Base-by-base conservation (phyloP, 805 yeast species). In the Zygosaccharomyces pseudorouxii region DNA sequence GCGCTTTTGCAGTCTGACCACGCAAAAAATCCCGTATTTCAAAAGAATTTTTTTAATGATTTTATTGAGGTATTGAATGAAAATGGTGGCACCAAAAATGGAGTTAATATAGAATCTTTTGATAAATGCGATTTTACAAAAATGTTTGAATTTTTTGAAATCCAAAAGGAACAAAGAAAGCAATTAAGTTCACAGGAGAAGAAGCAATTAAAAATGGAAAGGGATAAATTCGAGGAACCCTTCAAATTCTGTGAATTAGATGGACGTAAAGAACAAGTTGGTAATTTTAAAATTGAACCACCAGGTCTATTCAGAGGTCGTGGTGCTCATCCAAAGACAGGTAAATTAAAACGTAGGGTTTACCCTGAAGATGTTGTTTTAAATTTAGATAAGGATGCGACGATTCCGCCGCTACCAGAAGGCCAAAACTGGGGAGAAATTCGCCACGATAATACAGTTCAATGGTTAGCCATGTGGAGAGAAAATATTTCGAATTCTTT, bases 391-490 rank as follows among this genome's bases (percentile, higher is more conserved):
- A 74, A 76, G 55, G 87, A 77, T 16, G 86, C 83, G 0, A 73
- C 77, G 16, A 71, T 89, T 2, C 98, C 99, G 2, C 75, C 72
- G 4, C 86, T 97, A 0, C 97, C 97, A 2, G 78, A 69, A 10
- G 97, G 97, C 1, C 97, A 89, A 59, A 55, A 72, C 38, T 92
- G 99, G 99, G 96, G 86, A 12, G 96, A 87, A 56, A 75, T 92
- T 22, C 78, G 77, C 55, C 95, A 90, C 64, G 97, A 92, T 64
- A 84, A 85, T 57, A 83, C 89, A 0, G 97, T 90, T 23, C 81
- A 92, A 10, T 92, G 99, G 99, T 74, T 92, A 47, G 98, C 97
- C 0, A 89, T 84, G 86, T 92, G 97, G 97, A 82, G 85, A 63
- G 98, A 92, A 68, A 92, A 92, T 62, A 86, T 92, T 56, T 81